These are phyloP conservation scores for Ceratocystis lukuohia DNA, from an alignment of 2,329 filamentous ascomycete species.

Conservation along the genomic window DNA sequence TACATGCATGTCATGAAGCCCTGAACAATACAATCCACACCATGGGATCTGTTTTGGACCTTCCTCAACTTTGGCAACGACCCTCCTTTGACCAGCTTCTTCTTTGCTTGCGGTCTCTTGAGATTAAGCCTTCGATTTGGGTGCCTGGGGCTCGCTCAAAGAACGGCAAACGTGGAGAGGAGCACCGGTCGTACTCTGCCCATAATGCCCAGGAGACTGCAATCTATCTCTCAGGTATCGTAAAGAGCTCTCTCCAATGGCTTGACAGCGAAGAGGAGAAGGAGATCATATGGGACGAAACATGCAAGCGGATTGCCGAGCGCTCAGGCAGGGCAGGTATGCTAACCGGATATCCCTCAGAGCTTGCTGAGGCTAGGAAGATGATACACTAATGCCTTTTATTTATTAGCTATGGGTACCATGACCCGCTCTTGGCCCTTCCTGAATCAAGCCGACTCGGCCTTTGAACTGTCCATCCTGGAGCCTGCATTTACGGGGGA, in stretches of 20 bases:
- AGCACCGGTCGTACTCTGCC: conserved; percentile 30
- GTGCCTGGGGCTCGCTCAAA: conserved; percentile 33
- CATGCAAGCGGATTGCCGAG: conserved; percentile 68
- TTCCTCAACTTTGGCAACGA: conserved; percentile 71
- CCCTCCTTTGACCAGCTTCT: conserved; percentile 54
- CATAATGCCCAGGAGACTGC: conserved; percentile 40
- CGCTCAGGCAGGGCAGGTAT: conserved; percentile 63
- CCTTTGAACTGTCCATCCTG: conserved; percentile 56
- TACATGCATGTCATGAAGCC: background rate
- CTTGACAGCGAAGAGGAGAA: conserved; percentile 50
- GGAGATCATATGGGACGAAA: conserved; percentile 63
- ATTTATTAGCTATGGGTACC: conserved; percentile 39
- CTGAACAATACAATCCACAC: background rate
- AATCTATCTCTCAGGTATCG: conserved; percentile 54
- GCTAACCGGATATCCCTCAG: conserved; percentile 14
- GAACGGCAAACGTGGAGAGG: conserved; percentile 31
- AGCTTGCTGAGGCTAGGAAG: too few species aligned
- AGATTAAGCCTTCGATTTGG: conserved; percentile 57
- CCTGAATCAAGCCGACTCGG: conserved; percentile 20
- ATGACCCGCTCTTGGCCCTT: conserved; percentile 44
- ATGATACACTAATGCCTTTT: background rate
- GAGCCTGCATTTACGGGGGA: conserved; percentile 84
- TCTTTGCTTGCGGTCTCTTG: conserved; percentile 50
- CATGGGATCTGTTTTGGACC: conserved; percentile 33
- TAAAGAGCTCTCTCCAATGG: conserved; percentile 56